Conservation (phyloP, 441 rosid genomes). For the Syzygium malaccense region DNA sequence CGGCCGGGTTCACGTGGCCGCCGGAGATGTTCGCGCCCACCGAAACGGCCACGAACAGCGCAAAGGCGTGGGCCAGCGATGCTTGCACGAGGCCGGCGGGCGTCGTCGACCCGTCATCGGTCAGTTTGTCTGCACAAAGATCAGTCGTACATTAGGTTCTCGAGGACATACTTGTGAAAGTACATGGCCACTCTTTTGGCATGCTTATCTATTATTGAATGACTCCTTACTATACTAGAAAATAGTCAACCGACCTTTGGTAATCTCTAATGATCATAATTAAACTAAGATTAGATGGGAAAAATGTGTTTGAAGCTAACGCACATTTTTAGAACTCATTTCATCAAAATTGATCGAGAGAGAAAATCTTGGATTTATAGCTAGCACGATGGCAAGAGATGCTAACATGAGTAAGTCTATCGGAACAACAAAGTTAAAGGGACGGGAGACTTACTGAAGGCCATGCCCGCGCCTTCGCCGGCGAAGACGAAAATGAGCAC, state of each 20-base stretch:
- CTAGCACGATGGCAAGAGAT: background rate
- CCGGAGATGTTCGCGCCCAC: background rate
- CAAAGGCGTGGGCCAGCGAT: background rate
- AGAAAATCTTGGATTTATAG: background rate
- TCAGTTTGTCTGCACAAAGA: background rate
- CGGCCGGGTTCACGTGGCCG: slow-evolving; percentile 1
- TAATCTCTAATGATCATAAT: background rate
- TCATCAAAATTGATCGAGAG: background rate
- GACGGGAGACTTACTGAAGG: background rate
- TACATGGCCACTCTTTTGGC: background rate
- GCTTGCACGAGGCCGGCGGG: background rate
- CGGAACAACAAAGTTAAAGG: background rate
- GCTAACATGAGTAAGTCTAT: background rate
- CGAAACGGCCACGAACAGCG: background rate
- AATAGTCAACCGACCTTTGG: background rate
- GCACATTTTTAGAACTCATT: background rate
- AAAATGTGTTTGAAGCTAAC: background rate
- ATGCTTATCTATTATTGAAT: background rate
- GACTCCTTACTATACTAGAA: background rate
- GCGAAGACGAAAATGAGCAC: slow-evolving; percentile 5
- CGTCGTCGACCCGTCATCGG: background rate
- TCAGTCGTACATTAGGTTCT: background rate
- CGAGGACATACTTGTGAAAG: background rate
- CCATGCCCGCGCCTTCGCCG: slow-evolving; percentile 4
- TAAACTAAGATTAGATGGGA: background rate